phyloP scores from a whole-genome alignment of 1,139 yeast species.

The Candida frijolesensis region DNA sequence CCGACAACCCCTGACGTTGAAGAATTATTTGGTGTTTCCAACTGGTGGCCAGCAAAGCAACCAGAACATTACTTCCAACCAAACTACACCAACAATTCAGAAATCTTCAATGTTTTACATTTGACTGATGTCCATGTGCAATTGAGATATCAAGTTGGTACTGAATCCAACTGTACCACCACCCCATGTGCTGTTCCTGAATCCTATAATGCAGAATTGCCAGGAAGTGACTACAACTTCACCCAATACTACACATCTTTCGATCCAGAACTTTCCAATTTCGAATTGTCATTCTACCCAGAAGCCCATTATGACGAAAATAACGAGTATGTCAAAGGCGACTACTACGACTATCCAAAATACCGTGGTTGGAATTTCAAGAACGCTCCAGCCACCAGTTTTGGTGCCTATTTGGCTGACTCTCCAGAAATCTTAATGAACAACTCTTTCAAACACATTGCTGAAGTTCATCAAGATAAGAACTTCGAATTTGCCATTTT shows the following conservation, averaged over 20 bases:
- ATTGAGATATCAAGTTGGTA: conserved; percentile 55
- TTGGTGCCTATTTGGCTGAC: conserved; percentile 66
- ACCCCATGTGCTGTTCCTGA: conserved; percentile 52
- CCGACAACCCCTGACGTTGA: conserved; percentile 34
- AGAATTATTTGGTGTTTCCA: conserved; percentile 25
- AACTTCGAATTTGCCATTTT: conserved; percentile 62
- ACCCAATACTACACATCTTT: conserved; percentile 24
- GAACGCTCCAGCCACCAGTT: conserved; percentile 56
- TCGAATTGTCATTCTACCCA: conserved; percentile 21
- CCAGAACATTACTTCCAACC: conserved; percentile 28
- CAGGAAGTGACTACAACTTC: conserved; percentile 33
- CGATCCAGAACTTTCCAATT: conserved; percentile 27
- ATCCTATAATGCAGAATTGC: conserved; percentile 33
- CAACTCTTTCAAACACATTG: conserved; percentile 52
- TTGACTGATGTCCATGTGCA: conserved; percentile 67
- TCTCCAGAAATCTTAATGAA: conserved; percentile 62
- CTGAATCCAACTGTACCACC: conserved; percentile 61
- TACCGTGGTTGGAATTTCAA: conserved; percentile 42
- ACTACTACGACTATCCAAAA: conserved; percentile 38
- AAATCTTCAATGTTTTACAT: conserved; percentile 61
- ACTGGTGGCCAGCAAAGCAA: conserved; percentile 37
- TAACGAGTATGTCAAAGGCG: conserved; percentile 40
- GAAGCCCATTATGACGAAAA: conserved; percentile 34
- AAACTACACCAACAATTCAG: conserved; percentile 22
- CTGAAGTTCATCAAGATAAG: conserved; percentile 31